These are phyloP conservation scores for Kodamaea sagamina DNA, from an alignment of 805 yeast species.

Conservation along the genomic window DNA sequence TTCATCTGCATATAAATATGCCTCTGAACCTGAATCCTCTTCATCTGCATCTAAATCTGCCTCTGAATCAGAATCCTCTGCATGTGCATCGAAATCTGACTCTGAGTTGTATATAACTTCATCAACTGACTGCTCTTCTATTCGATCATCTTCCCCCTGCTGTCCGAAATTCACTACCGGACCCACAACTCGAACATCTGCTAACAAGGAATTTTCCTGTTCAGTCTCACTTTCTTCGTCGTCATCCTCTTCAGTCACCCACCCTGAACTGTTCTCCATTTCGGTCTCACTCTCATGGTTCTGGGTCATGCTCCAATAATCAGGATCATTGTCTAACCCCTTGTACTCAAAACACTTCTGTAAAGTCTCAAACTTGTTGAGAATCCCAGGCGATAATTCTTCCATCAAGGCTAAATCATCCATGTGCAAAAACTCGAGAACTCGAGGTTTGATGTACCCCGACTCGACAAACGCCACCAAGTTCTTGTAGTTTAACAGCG, in stretches of 20 bases:
- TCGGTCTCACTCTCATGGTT: not conserved
- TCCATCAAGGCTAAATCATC: not conserved
- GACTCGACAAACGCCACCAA: conserved; percentile 2
- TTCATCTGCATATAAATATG: too few species aligned
- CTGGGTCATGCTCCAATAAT: not conserved
- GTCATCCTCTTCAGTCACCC: not conserved
- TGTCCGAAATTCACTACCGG: too few species aligned
- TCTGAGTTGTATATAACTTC: too few species aligned
- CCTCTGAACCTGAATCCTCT: too few species aligned
- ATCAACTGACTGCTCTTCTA: too few species aligned
- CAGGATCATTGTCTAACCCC: not conserved
- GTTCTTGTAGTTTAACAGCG: not conserved
- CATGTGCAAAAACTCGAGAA: conserved; percentile 1
- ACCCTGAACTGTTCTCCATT: not conserved
- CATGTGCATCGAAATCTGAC: too few species aligned
- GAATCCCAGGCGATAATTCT: not conserved
- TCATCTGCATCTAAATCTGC: too few species aligned
- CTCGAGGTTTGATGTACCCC: conserved; percentile 3
- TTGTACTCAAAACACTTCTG: not conserved
- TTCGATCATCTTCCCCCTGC: not conserved
- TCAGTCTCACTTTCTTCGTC: not conserved
- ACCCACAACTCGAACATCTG: not conserved
- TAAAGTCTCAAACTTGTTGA: not conserved
- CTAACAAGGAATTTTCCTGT: not conserved
- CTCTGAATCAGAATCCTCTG: too few species aligned